Evolutionary conservation across 768 basidiomycete genomes (phyloP).

Genomic region (Lactarius evosmus): DNA sequence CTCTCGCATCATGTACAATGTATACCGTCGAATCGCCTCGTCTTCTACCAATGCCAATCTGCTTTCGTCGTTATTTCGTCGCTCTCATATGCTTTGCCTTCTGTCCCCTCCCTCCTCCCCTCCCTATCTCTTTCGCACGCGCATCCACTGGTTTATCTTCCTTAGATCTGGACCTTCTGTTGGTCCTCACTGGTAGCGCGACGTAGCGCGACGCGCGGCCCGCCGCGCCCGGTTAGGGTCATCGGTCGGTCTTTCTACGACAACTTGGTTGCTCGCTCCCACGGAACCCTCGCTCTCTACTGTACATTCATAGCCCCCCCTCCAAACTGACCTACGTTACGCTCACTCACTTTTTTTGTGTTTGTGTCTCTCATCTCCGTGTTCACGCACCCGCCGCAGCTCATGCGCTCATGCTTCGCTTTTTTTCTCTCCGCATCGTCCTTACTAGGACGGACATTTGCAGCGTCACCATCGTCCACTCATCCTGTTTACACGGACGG

Average conservation of each 20-base stretch:
- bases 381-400: neutral
- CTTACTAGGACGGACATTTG: too few species aligned
- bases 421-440: neutral
- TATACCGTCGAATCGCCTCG: slow-evolving; percentile 1
- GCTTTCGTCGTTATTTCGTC: slow-evolving; percentile 15
- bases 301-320: neutral
- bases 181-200: neutral
- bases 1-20: slow-evolving; percentile 4
- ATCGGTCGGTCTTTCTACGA: too few species aligned
- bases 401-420: too few species aligned
- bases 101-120: neutral
- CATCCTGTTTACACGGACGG: too few species aligned
- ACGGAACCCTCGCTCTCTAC: neutral
- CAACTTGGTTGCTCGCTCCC: neutral
- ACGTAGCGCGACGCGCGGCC: neutral
- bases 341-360: neutral
- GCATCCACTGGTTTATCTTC: neutral
- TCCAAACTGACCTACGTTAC: neutral
- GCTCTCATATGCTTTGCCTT: slow-evolving; percentile 18
- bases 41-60: slow-evolving; percentile 1
- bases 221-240: too few species aligned
- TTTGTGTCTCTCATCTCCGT: too few species aligned
- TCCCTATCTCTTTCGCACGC: neutral
- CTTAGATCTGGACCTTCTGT: neutral
- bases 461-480: too few species aligned